phyloP scores from a whole-genome alignment of 164 flowering plant genomes.

The Stephania cephalantha region DNA sequence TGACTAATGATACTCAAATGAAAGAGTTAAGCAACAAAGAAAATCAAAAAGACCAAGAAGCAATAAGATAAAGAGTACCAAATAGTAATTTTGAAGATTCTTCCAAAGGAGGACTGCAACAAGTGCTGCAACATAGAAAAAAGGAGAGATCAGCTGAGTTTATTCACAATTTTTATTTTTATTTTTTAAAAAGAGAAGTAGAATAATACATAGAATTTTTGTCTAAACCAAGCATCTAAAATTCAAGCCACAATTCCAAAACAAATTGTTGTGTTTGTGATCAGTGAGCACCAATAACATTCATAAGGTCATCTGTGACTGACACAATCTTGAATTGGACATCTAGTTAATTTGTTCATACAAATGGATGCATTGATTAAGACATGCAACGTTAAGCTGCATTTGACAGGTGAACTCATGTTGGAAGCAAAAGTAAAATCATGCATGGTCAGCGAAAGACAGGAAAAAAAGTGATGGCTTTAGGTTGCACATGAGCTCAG shows the following conservation, averaged over 20 bases:
- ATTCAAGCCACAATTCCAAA: background rate
- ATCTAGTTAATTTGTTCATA: background rate
- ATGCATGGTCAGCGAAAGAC: background rate
- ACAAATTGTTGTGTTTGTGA: background rate
- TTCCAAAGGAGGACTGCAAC: constrained; percentile 56
- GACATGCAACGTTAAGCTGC: too few species aligned
- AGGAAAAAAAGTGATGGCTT: background rate
- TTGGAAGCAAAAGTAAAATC: background rate
- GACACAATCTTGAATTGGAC: background rate
- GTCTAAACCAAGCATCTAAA: background rate
- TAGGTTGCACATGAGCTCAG: background rate
- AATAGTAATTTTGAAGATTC: constrained; percentile 44
- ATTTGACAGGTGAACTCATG: background rate
- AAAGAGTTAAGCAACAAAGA: background rate
- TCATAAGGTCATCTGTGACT: background rate
- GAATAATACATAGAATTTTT: background rate
- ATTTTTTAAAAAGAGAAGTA: background rate
- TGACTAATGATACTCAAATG: constrained; percentile 5
- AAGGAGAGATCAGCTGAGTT: background rate
- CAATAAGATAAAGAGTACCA: constrained; percentile 34
- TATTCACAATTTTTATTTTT: background rate
- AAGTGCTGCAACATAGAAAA: constrained; percentile 44
- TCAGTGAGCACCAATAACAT: too few species aligned
- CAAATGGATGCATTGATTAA: too few species aligned
- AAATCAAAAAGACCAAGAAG: background rate